Evolutionary conservation across 305 asterid genomes (phyloP), one percentile per base, ranked within the genome.

Genomic region (Ilex paraguariensis): DNA sequence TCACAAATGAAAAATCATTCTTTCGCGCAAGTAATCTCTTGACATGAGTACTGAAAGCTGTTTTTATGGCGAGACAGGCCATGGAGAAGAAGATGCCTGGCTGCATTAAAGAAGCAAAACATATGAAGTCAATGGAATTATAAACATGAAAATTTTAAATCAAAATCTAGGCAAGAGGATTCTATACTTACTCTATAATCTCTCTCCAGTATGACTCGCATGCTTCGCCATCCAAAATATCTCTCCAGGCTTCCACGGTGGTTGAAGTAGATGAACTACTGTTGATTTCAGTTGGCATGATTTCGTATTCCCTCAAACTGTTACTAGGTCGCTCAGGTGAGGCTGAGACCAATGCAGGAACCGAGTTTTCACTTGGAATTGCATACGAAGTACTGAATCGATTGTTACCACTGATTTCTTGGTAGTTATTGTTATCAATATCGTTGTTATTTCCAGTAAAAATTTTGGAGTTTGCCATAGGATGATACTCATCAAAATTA

Each of bases 181-280:
- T 21, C 28, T 21, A 21, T 21, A 21, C 75, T 60, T 67, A 73
- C 82, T 77, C 59, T 3, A 70, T 62, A 54, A 77, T 61, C 62
- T 77, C 77, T 67, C 66, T 71, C 82, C 79, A 77, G 70, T 57
- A 67, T 42, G 63, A 61, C 74, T 61, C 69, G 53, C 48, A 61
- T 51, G 79, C 67, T 61, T 73, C 73, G 14, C 67, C 79, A 54
- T 73, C 72, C 79, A 73, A 58, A 59, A 73, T 67, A 55, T 73
- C 75, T 49, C 54, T 67, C 56, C 72, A 70, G 5, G 66, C 73
- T 10, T 70, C 79, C 15, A 65, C 64, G 31, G 62, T 70, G 54
- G 67, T 58, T 42, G 75, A 60, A 60, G 71, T 59, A 54, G 68
- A 61, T 42, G 68, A 42, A 42, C 8, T 7, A 11, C 3, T 42